Conservation (phyloP, 805 yeast genomes). For the Vanderwaltozyma verrucispora region DNA sequence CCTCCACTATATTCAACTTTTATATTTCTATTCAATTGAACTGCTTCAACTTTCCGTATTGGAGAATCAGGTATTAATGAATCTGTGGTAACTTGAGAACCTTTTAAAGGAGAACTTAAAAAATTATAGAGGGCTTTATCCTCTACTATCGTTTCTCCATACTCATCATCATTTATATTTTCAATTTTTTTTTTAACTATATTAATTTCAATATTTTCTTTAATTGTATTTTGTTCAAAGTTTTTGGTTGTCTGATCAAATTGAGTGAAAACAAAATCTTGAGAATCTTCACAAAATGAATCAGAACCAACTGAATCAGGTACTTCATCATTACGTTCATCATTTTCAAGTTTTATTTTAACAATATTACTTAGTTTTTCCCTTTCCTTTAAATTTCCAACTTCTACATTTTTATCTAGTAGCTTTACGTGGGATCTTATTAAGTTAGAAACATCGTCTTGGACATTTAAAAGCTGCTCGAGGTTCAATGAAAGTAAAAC, state of each 20-base stretch:
- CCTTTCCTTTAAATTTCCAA: background rate
- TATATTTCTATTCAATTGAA: background rate
- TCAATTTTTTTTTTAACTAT: too few relatives aligned
- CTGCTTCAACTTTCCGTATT: background rate
- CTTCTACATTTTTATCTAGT: background rate
- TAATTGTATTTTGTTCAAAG: too few relatives aligned
- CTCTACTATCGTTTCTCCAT: too few relatives aligned
- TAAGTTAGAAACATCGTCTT: constrained; percentile 13
- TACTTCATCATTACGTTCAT: background rate
- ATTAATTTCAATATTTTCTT: background rate
- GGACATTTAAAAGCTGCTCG: constrained; percentile 15
- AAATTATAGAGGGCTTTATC: background rate
- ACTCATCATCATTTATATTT: background rate
- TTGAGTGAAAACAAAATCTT: constrained; percentile 19
- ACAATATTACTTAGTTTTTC: background rate
- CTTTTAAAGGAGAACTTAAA: constrained; percentile 4
- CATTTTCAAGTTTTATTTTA: too few relatives aligned
- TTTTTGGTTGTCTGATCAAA: constrained; percentile 4
- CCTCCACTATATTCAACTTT: background rate
- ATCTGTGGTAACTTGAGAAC: background rate
- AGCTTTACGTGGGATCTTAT: constrained; percentile 6
- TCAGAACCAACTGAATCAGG: background rate
- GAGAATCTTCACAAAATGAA: constrained; percentile 7
- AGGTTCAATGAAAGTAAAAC: constrained; percentile 10
- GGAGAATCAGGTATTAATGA: background rate